Evolutionary conservation across 2,329 filamentous ascomycete species (phyloP), one percentile per base, ranked within the genome.

Genomic region (Alternaria brassicicola): DNA sequence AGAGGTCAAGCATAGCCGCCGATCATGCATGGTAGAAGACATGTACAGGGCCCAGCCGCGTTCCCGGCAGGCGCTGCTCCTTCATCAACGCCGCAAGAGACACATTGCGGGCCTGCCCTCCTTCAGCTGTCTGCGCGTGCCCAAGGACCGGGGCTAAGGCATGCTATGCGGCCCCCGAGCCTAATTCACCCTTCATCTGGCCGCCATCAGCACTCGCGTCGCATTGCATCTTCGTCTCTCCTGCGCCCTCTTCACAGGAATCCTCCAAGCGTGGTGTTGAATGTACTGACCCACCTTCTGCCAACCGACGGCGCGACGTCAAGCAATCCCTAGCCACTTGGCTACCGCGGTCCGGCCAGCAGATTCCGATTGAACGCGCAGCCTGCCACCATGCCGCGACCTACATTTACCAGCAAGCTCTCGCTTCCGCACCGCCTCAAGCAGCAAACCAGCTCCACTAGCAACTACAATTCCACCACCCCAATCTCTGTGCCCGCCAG

Each of bases 391-490:
- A 77, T 77, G 75, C 72, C 73, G 66, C 76, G 75, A 46, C 76
- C 73, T 42, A 64, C 67, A 25, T 69, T 77, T 55, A 72, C 68
- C 51, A 73, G 66, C 51, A 85, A 83, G 67, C 79, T 87, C 62
- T 79, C 82, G 48, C 76, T 87, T 31, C 83, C 84, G 59, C 79
- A 80, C 68, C 84, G 85, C 52, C 79, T 87, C 62, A 85, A 83
- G 76, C 56, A 68, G 33, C 43, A 53, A 58, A 74, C 75, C 67
- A 74, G 76, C 70, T 59, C 51, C 59, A 78, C 73, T 65, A 71
- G 69, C 21, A 75, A 73, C 36, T 73, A 76, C 53, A 77, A 42
- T 59, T 62, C 60, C 38, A 57, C 60, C 38, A 57, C 62, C 7
- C 78, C 79, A 57, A 67, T 77, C 49, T 72, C 71, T 57, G 55